These are phyloP conservation scores for Ophiostoma tasmaniense DNA, from an alignment of 2,329 filamentous ascomycete species.

Conservation along the genomic window DNA sequence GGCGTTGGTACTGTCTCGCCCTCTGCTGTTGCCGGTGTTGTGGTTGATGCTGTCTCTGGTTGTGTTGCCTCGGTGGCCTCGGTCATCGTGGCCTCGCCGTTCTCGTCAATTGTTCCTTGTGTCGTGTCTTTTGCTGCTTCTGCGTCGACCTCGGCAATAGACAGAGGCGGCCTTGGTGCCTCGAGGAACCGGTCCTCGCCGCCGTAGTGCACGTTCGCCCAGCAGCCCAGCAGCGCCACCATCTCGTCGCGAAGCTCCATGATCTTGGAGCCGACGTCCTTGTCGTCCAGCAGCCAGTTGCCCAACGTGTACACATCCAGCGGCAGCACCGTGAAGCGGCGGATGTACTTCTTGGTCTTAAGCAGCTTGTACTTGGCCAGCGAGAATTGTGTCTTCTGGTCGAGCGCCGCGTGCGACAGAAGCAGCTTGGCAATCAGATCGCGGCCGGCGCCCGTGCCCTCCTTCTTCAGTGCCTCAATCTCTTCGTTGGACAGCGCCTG, in stretches of 20 bases:
- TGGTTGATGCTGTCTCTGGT: slow-evolving; percentile 22
- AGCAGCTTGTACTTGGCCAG: slow-evolving; percentile 92
- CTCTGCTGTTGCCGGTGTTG: slow-evolving; percentile 19
- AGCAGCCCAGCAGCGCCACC: slow-evolving; percentile 72
- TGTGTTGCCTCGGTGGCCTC: background rate
- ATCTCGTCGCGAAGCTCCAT: slow-evolving; percentile 82
- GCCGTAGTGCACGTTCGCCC: slow-evolving; percentile 81
- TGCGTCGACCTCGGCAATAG: slow-evolving; percentile 21
- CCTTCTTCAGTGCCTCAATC: slow-evolving; percentile 64
- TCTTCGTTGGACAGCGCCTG: slow-evolving; percentile 72
- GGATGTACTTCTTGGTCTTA: slow-evolving; percentile 89
- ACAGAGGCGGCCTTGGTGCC: slow-evolving; percentile 4
- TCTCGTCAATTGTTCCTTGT: background rate
- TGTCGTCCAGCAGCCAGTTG: slow-evolving; percentile 70
- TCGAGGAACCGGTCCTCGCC: slow-evolving; percentile 28
- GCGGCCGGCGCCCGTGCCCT: slow-evolving; percentile 69
- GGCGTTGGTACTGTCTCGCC: background rate
- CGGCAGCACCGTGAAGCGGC: slow-evolving; percentile 76
- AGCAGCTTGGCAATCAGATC: slow-evolving; percentile 91
- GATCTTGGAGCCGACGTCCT: slow-evolving; percentile 63
- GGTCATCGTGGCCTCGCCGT: background rate
- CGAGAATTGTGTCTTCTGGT: slow-evolving; percentile 90
- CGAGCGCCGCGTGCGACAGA: slow-evolving; percentile 77
- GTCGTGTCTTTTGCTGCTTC: slow-evolving; percentile 20
- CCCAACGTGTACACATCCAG: slow-evolving; percentile 70